These are phyloP conservation scores for Berberis thunbergii DNA, from an alignment of 164 flowering plant species.

Conservation along the genomic window DNA sequence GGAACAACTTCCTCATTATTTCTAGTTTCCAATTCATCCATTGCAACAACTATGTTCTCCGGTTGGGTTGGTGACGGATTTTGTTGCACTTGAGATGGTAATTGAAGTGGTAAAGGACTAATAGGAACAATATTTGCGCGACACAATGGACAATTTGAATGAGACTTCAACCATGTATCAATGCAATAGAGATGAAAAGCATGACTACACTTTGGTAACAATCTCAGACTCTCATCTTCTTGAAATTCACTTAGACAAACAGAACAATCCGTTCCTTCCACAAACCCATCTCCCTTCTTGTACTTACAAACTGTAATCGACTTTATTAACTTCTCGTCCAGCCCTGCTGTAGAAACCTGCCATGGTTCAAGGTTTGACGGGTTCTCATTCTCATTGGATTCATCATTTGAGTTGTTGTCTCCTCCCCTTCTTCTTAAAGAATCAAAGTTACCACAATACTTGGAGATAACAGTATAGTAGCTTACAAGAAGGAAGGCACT, in stretches of 20 bases:
- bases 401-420: constrained; percentile 13
- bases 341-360: constrained; percentile 35
- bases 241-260: constrained; percentile 73
- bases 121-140: constrained; percentile 38
- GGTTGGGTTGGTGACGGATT: not conserved
- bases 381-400: constrained; percentile 21
- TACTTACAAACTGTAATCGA: constrained; percentile 60
- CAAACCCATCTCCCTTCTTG: constrained; percentile 49
- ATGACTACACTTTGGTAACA: constrained; percentile 81
- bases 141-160: constrained; percentile 79
- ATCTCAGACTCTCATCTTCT: constrained; percentile 60
- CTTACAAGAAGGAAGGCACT: constrained; percentile 63
- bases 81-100: constrained; percentile 15
- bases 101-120: constrained; percentile 13
- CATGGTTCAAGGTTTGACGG: constrained; percentile 31
- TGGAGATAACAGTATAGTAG: constrained; percentile 58
- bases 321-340: constrained; percentile 65
- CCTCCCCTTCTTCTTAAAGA: constrained; percentile 13
- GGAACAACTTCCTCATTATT: constrained; percentile 9
- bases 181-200: constrained; percentile 80
- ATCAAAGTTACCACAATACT: constrained; percentile 39
- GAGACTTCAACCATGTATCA: constrained; percentile 77
- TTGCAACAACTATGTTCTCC: constrained; percentile 2
- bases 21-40: constrained; percentile 13
- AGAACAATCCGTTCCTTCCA: constrained; percentile 75